phyloP scores from a whole-genome alignment of 1,284 basidiomycete species.

The Ceratobasidium theobromae region DNA sequence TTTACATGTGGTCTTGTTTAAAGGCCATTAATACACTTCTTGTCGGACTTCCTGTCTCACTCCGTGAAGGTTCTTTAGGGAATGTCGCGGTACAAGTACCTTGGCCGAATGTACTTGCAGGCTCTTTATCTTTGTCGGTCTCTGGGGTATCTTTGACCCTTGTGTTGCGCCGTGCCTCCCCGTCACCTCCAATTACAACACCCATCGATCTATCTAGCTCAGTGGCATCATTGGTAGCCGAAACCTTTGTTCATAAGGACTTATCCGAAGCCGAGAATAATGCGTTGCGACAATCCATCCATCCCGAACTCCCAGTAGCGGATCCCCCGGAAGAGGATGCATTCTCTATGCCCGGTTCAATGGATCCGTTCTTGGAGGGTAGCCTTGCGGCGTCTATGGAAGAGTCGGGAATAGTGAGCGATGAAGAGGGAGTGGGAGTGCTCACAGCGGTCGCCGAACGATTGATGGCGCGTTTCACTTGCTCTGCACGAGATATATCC shows the following conservation, averaged over 20 bases:
- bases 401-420: slow-evolving; percentile 44
- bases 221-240: slow-evolving; percentile 70
- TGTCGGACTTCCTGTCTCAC: slow-evolving; percentile 63
- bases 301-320: slow-evolving; percentile 44
- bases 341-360: slow-evolving; percentile 60
- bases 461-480: slow-evolving; percentile 77
- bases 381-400: slow-evolving; percentile 46
- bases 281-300: slow-evolving; percentile 68
- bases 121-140: slow-evolving; percentile 66
- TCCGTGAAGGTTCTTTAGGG: slow-evolving; percentile 71
- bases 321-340: slow-evolving; percentile 29
- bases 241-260: slow-evolving; percentile 82
- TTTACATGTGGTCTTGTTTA: not conserved
- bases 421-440: slow-evolving; percentile 62
- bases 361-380: slow-evolving; percentile 57
- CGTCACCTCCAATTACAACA: slow-evolving; percentile 13
- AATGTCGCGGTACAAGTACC: slow-evolving; percentile 75
- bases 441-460: slow-evolving; percentile 84
- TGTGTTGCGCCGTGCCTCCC: slow-evolving; percentile 4
- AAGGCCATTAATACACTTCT: slow-evolving; percentile 82
- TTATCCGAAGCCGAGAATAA: slow-evolving; percentile 71
- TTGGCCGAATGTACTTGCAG: slow-evolving; percentile 72
- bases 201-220: slow-evolving; percentile 65
- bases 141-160: slow-evolving; percentile 59
- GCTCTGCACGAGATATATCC: slow-evolving; percentile 67